Evolutionary conservation across 352 stramenopile genomes (phyloP), one percentile per base, ranked within the genome.

Genomic region (Pythium myriotylum): DNA sequence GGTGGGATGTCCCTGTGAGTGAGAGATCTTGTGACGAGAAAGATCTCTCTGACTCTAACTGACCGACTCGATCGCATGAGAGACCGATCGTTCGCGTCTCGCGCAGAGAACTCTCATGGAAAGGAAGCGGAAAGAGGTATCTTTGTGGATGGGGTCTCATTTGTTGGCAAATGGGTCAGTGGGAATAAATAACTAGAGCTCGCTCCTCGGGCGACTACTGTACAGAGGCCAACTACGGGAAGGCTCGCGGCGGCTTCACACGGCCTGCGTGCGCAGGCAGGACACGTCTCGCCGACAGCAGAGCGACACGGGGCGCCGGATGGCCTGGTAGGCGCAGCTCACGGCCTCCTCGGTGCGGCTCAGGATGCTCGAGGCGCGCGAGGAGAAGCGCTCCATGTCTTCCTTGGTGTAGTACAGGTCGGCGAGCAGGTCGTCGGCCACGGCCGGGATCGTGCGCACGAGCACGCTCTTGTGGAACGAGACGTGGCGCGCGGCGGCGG

Each of bases 341-440:
- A 89, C 51, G 22, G 71, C 80, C 35, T 86, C 77, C 29, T 78
- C 80, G 10, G 80, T 89, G 65, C 80, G 80, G 32, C 68, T 68
- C 20, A 68, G 42, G 14, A 89, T 47, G 66, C 77, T 89, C 2
- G 70, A 67, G 1, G 80, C 78, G 39, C 81, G 76, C 39, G 73
- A 70, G 42, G 77, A 82, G 65, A 89, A 89, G 50, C 69, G 74
- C 43, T 79, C 72, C 51, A 89, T 78, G 16, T 89, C 80, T 39
- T 84, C 71, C 27, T 74, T 76, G 50, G 64, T 84, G 69, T 89
- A 89, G 47, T 88, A 89, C 9, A 89, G 74, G 55, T 88, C 70
- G 8, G 64, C 46, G 24, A 84, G 66, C 43, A 86, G 68, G 37
- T 88, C 75, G 40, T 81, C 68, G 7, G 64, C 59, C 1, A 89